phyloP scores from a whole-genome alignment of 306 rosid species.

The Ziziphus jujuba region DNA sequence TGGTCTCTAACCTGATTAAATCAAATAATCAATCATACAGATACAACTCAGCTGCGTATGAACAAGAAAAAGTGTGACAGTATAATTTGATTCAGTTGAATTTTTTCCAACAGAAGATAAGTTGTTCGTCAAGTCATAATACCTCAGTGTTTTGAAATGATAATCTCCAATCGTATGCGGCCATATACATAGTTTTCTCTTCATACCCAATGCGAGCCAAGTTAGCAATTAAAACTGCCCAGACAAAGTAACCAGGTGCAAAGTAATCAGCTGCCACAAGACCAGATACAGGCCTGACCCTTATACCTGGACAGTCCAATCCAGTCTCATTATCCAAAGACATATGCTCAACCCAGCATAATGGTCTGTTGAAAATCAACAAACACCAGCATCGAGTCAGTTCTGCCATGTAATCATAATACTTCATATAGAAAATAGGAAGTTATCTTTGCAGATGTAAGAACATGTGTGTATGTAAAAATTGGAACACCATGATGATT shows the following conservation, averaged over 20 bases:
- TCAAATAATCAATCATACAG: constrained; percentile 23
- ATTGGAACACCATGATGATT: neutral
- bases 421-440: neutral
- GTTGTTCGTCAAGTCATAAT: constrained; percentile 10
- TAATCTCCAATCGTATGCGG: constrained; percentile 86
- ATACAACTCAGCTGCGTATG: neutral
- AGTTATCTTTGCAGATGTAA: neutral
- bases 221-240: constrained; percentile 93
- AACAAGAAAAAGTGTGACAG: neutral
- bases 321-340: constrained; percentile 87
- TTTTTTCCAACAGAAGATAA: constrained; percentile 10
- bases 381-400: constrained; percentile 11
- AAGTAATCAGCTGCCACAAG: constrained; percentile 96
- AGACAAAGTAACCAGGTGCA: constrained; percentile 88
- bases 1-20: constrained; percentile 69
- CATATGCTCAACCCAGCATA: constrained; percentile 88
- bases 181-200: constrained; percentile 91
- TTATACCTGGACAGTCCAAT: constrained; percentile 63
- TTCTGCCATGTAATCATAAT: too few relatives aligned
- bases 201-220: constrained; percentile 88
- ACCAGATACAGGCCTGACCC: constrained; percentile 89
- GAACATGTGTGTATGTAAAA: neutral
- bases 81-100: constrained; percentile 11
- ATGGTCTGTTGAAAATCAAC: constrained; percentile 49
- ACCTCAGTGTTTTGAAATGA: constrained; percentile 94